A percentile compares a stretch with the other conserved stretches of the same genome.
These are phyloP conservation scores for Verticillium zaregamsianum DNA, from an alignment of 2,329 filamentous ascomycete genomes.

Conservation along the genomic window DNA sequence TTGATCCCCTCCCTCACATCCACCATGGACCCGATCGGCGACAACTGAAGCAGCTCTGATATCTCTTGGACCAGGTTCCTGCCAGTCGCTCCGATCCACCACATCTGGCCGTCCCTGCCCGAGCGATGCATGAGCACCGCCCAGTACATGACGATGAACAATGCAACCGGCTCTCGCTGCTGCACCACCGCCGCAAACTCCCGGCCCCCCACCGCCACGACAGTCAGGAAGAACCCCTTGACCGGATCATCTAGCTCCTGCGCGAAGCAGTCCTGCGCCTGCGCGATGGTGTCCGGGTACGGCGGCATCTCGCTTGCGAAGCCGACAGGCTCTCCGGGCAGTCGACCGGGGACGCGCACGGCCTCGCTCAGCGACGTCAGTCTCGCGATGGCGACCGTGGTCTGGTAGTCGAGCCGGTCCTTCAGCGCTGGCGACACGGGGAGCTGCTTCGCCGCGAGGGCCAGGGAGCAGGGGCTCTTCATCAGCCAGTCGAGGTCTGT, in stretches of 20 bases:
- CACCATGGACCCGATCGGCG: background rate
- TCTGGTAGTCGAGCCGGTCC: conserved; percentile 4
- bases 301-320: background rate
- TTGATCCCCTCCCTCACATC: conserved; percentile 1
- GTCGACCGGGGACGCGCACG: background rate
- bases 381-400: conserved; percentile 3
- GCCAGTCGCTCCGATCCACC: background rate
- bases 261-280: conserved; percentile 21
- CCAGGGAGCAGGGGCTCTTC: background rate
- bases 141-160: conserved; percentile 33
- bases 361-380: background rate
- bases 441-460: background rate
- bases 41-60: background rate
- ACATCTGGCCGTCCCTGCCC: background rate
- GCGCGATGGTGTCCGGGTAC: conserved; percentile 1
- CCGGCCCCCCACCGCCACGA: conserved; percentile 23
- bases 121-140: conserved; percentile 23
- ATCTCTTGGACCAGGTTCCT: background rate
- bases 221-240: conserved; percentile 24
- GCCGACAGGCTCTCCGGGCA: background rate
- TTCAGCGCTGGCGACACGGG: background rate
- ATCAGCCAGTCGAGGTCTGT: conserved; percentile 1
- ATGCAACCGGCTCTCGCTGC: conserved; percentile 25
- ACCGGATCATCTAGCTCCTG: conserved; percentile 25
- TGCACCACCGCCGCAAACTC: conserved; percentile 25